phyloP scores from a whole-genome alignment of 768 basidiomycete species.

The Podaxis mareebaensis region DNA sequence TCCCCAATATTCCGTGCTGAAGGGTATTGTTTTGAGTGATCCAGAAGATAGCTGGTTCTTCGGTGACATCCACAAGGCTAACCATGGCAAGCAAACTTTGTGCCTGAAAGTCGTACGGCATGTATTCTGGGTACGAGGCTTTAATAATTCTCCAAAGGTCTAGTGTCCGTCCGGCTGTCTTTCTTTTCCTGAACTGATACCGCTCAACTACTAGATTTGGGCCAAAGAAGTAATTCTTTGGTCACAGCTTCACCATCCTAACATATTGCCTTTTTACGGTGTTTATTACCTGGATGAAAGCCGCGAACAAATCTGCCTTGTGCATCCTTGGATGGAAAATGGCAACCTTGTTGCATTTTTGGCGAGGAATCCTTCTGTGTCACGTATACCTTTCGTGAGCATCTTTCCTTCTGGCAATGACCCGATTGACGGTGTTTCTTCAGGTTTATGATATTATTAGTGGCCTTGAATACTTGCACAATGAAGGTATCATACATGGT shows the following conservation, averaged over 20 bases:
- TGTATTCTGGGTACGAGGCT: constrained; percentile 21
- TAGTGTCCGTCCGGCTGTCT: constrained; percentile 2
- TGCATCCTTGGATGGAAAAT: constrained; percentile 18
- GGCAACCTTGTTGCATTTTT: constrained; percentile 12
- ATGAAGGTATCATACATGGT: constrained; percentile 16
- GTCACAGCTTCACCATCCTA: constrained; percentile 9
- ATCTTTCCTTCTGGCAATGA: background rate
- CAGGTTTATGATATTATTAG: constrained; percentile 17
- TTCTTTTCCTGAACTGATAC: constrained; percentile 22
- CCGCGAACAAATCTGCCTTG: background rate
- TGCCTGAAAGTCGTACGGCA: constrained; percentile 22
- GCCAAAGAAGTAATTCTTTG: constrained; percentile 2
- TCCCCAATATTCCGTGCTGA: background rate
- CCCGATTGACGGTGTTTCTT: background rate
- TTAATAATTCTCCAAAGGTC: constrained; percentile 24
- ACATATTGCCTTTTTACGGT: constrained; percentile 4
- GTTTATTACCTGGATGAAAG: background rate
- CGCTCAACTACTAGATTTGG: background rate
- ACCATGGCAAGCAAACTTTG: background rate
- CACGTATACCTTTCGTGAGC: background rate
- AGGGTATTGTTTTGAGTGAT: background rate
- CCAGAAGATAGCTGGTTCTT: background rate
- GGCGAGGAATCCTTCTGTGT: background rate
- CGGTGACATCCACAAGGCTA: background rate
- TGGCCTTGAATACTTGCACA: constrained; percentile 18